Percentiles rank a stretch among this genome's conserved stretches.
These are phyloP conservation scores for Flaveria floridana DNA, from an alignment of 140 eudicot genomes.

Conservation along the genomic window DNA sequence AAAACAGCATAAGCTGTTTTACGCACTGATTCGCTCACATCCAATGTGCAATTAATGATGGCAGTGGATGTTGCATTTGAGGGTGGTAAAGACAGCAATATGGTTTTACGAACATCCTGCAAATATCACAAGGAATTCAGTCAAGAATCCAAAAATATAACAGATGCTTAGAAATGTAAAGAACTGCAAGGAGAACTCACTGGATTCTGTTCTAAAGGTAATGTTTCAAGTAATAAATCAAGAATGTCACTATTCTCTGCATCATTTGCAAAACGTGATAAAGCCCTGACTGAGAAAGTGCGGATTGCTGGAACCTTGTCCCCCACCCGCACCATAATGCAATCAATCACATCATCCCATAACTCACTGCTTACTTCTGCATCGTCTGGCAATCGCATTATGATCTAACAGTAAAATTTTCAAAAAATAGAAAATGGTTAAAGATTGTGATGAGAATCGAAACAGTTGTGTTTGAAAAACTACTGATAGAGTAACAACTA, in stretches of 20 bases:
- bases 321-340: conserved; percentile 64
- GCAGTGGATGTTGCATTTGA: conserved; percentile 66
- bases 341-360: conserved; percentile 94
- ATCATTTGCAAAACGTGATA: conserved; percentile 83
- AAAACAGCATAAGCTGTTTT: conserved; percentile 81
- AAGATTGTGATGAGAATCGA: background rate
- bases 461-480: background rate
- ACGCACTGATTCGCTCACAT: conserved; percentile 84
- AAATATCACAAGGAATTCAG: conserved; percentile 9
- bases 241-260: conserved; percentile 87
- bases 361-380: conserved; percentile 83
- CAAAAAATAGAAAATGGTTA: conserved; percentile 18
- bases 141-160: background rate
- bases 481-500: background rate
- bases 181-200: conserved; percentile 39
- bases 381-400: conserved; percentile 92
- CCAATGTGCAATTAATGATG: conserved; percentile 77
- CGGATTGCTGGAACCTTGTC: conserved; percentile 79
- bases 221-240: conserved; percentile 62
- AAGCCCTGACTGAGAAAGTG: conserved; percentile 76
- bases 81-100: conserved; percentile 80
- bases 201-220: conserved; percentile 72
- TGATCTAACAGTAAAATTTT: conserved; percentile 50
- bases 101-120: conserved; percentile 94
- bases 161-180: background rate